Evolutionary conservation across 257 asterid species (phyloP).

Genomic region (Hygrophila difformis): DNA sequence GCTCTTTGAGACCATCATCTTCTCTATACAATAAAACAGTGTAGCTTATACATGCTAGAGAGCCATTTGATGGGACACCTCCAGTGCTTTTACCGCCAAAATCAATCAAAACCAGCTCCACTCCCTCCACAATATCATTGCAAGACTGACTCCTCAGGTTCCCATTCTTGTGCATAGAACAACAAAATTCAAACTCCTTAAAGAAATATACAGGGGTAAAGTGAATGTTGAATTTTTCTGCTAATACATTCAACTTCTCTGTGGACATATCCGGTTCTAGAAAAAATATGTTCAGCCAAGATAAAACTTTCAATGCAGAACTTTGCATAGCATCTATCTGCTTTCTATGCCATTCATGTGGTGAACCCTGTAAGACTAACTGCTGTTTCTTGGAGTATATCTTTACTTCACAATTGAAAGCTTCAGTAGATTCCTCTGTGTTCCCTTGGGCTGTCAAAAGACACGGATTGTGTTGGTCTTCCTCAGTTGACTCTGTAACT

Average conservation of each 20-base stretch:
- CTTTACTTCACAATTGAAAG: slow-evolving; percentile 51
- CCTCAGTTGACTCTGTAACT: slow-evolving; percentile 31
- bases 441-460: slow-evolving; percentile 21
- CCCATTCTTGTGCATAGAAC: slow-evolving; percentile 31
- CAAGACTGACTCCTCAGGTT: slow-evolving; percentile 15
- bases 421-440: slow-evolving; percentile 23
- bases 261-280: slow-evolving; percentile 30
- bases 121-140: slow-evolving; percentile 16
- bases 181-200: slow-evolving; percentile 42
- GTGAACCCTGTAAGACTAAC: slow-evolving; percentile 53
- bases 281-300: slow-evolving; percentile 58
- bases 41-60: slow-evolving; percentile 56
- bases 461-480: slow-evolving; percentile 24
- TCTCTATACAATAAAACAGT: slow-evolving; percentile 42
- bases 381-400: slow-evolving; percentile 51
- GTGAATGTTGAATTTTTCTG: slow-evolving; percentile 46
- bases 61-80: slow-evolving; percentile 53
- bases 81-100: slow-evolving; percentile 44
- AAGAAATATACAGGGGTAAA: slow-evolving; percentile 32
- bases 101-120: slow-evolving; percentile 18
- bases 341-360: slow-evolving; percentile 58
- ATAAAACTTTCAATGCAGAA: slow-evolving; percentile 62
- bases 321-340: slow-evolving; percentile 59
- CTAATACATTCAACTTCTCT: slow-evolving; percentile 37
- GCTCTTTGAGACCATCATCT: slow-evolving; percentile 44